Conservation (phyloP, 2,329 filamentous ascomycete genomes). For the Talaromyces marneffei region DNA sequence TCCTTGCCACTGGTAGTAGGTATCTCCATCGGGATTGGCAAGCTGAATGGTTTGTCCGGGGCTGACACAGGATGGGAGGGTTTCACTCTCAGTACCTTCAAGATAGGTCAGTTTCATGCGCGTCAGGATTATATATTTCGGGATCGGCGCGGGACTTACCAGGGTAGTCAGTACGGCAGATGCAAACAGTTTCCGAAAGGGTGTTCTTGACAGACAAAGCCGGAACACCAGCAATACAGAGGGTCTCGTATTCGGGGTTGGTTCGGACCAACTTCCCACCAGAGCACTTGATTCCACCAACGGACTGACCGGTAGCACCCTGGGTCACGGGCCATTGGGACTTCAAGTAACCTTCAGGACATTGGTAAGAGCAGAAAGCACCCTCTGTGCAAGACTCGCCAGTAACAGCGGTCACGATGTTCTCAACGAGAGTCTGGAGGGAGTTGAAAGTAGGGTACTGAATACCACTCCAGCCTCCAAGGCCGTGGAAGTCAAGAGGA, state of each 20-base stretch:
- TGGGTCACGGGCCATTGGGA: constrained; percentile 79
- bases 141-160: constrained; percentile 44
- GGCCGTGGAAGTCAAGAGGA: constrained; percentile 59
- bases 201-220: constrained; percentile 72
- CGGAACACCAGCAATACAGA: constrained; percentile 69
- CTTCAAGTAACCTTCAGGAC: constrained; percentile 87
- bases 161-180: constrained; percentile 96
- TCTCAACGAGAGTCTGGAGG: constrained; percentile 52
- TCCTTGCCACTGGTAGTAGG: constrained; percentile 74
- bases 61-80: constrained; percentile 62
- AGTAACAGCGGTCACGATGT: constrained; percentile 58
- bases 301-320: constrained; percentile 72
- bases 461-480: constrained; percentile 74
- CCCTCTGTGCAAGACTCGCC: constrained; percentile 58
- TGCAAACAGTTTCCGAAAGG: constrained; percentile 58
- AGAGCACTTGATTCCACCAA: constrained; percentile 77
- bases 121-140: background rate
- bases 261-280: constrained; percentile 71
- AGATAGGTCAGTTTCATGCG: background rate
- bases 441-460: constrained; percentile 52
- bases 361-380: constrained; percentile 85
- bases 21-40: constrained; percentile 66
- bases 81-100: constrained; percentile 71
- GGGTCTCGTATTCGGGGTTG: constrained; percentile 57
- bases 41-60: constrained; percentile 58